phyloP scores from a whole-genome alignment of 2,329 filamentous ascomycete genomes.

The Coniochaeta hoffmannii region DNA sequence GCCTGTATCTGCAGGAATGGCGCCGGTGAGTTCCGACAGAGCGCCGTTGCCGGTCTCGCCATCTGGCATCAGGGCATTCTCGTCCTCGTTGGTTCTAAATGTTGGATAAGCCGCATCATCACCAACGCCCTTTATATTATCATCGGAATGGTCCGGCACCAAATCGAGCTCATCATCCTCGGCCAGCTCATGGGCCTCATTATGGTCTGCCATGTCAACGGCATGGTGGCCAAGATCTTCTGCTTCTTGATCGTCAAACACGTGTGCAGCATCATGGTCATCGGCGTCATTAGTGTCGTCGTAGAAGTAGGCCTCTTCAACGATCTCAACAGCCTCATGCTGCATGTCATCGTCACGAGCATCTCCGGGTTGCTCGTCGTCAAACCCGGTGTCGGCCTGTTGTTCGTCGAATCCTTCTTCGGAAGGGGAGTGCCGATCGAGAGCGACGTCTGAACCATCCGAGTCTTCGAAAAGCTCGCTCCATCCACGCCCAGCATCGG shows the following conservation, averaged over 20 bases:
- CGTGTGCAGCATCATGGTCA: background rate
- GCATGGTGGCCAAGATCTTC: background rate
- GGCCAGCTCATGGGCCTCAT: background rate
- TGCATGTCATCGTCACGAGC: background rate
- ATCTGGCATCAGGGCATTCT: background rate
- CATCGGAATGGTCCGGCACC: background rate
- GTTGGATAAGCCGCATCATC: background rate
- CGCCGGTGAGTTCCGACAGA: background rate
- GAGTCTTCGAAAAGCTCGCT: slow-evolving; percentile 6
- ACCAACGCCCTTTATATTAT: background rate
- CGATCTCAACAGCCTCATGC: background rate
- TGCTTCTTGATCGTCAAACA: background rate
- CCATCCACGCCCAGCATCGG: slow-evolving; percentile 6
- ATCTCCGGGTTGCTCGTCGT: background rate
- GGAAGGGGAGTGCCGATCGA: slow-evolving; percentile 1
- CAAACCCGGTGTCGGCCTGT: background rate
- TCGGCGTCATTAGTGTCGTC: background rate
- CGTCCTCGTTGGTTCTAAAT: background rate
- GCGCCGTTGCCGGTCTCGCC: background rate
- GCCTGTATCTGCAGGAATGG: background rate
- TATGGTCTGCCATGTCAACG: background rate
- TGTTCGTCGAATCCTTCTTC: slow-evolving; percentile 2
- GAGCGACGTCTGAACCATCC: slow-evolving; percentile 8
- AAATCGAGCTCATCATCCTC: background rate
- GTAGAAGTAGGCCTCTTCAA: background rate